phyloP scores from a whole-genome alignment of 345 rosid species.

The Leavenworthia alabamica region DNA sequence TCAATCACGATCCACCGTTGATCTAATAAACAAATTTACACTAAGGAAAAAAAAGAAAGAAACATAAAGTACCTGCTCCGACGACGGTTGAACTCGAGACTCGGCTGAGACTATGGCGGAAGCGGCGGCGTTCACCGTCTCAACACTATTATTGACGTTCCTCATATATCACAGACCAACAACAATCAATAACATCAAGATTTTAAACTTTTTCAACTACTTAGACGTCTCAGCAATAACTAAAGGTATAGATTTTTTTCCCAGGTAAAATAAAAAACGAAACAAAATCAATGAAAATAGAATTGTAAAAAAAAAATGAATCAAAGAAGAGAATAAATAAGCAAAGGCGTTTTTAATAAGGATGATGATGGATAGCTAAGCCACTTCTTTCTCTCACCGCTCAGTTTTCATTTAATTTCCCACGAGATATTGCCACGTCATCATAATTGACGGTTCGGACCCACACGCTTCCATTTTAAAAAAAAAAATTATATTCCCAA shows the following conservation, averaged over 20 bases:
- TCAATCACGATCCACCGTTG: not conserved
- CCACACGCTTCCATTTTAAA: conserved; percentile 27
- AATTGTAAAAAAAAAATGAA: not conserved
- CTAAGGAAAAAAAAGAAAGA: not conserved
- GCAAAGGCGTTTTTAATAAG: not conserved
- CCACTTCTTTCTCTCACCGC: conserved; percentile 22
- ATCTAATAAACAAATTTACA: not conserved
- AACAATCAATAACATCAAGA: conserved; percentile 15
- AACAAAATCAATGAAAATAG: not conserved
- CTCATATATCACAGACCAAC: conserved; percentile 39
- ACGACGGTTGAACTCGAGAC: conserved; percentile 59
- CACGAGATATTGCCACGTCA: conserved; percentile 50
- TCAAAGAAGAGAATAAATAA: not conserved
- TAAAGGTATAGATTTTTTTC: not conserved
- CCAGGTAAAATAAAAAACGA: not conserved
- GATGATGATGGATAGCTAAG: conserved; percentile 18
- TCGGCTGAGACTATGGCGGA: conserved; percentile 88
- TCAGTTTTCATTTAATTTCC: conserved; percentile 48
- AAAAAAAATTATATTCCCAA: conserved; percentile 13
- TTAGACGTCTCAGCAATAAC: conserved; percentile 30
- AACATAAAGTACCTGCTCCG: conserved; percentile 44
- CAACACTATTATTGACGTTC: conserved; percentile 50
- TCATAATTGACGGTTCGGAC: conserved; percentile 25
- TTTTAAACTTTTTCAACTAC: not conserved
- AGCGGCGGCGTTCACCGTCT: conserved; percentile 90